Percentiles rank a stretch among this genome's conserved stretches.
These are phyloP conservation scores for Alternaria triticimaculans DNA, from an alignment of 2,329 filamentous ascomycete species.

Conservation along the genomic window DNA sequence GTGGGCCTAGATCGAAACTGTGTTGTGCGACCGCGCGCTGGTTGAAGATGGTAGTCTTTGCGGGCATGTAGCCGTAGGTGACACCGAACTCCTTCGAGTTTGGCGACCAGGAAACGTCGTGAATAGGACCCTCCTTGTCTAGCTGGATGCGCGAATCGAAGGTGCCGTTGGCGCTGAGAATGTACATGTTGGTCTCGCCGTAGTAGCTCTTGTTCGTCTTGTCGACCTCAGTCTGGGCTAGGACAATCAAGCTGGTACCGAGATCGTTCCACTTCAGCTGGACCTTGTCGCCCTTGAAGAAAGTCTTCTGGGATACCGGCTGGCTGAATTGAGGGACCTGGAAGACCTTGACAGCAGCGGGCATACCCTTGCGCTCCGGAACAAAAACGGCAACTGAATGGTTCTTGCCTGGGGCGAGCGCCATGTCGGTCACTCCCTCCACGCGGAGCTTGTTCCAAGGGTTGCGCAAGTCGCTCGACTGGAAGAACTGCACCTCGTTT, in stretches of 20 bases:
- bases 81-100: conserved; percentile 98
- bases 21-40: conserved; percentile 81
- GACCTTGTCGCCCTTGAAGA: conserved; percentile 99
- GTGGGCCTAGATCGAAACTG: conserved; percentile 83
- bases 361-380: conserved; percentile 95
- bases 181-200: conserved; percentile 95
- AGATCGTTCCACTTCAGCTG: conserved; percentile 97
- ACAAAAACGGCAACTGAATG: conserved; percentile 94
- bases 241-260: conserved; percentile 88
- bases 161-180: conserved; percentile 87
- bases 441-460: conserved; percentile 96
- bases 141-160: conserved; percentile 92
- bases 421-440: conserved; percentile 89
- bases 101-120: conserved; percentile 98
- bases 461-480: conserved; percentile 81
- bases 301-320: conserved; percentile 94
- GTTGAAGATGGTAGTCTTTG: conserved; percentile 98
- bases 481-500: conserved; percentile 97
- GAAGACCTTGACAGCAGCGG: conserved; percentile 91
- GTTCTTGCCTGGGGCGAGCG: conserved; percentile 85
- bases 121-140: conserved; percentile 97
- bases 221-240: conserved; percentile 97
- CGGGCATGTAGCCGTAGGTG: conserved; percentile 98
- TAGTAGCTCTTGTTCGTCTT: conserved; percentile 99
- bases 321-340: conserved; percentile 85